Evolutionary conservation across 2,329 filamentous ascomycete species (phyloP), one percentile per base, ranked within the genome.

Genomic region (Coniochaeta prunicola): DNA sequence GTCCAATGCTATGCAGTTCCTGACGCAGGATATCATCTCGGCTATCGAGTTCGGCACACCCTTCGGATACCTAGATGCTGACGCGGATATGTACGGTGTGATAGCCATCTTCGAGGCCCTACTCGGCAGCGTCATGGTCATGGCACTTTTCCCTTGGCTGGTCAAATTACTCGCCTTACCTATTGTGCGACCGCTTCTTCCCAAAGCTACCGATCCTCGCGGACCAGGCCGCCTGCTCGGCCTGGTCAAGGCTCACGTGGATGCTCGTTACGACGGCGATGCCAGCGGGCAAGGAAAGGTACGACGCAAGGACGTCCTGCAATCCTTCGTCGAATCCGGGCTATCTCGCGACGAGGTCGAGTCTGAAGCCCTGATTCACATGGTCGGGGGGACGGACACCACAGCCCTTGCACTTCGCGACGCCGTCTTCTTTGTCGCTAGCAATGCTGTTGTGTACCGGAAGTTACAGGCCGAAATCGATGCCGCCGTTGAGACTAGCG

Each of bases 21-120:
- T 80, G 58, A 77, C 77, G 0, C 66, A 80, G 2, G 79, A 81
- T 60, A 74, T 79, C 24, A 77, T 80, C 58, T 76, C 73, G 38
- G 71, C 72, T 33, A 61, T 81, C 12, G 76, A 73, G 2, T 74
- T 80, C 28, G 77, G 77, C 21, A 61, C 72, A 36, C 59, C 76
- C 2, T 78, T 81, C 59, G 78, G 78, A 28, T 75, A 77, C 64
- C 67, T 81, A 53, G 65, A 70, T 9, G 70, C 69, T 15, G 74
- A 81, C 65, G 62, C 67, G 4, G 79, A 82, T 60, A 64, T 75
- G 5, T 71, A 74, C 57, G 62, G 62, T 10, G 70, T 76, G 58
- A 68, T 78, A 36, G 64, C 68, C 58, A 70, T 72, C 1, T 68
- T 61, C 10, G 73, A 73, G 58, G 65, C 67, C 28, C 66, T 66